Evolutionary conservation across 768 basidiomycete genomes (phyloP), one percentile per base, ranked within the genome.

Genomic region (Rhizopogon salebrosus): DNA sequence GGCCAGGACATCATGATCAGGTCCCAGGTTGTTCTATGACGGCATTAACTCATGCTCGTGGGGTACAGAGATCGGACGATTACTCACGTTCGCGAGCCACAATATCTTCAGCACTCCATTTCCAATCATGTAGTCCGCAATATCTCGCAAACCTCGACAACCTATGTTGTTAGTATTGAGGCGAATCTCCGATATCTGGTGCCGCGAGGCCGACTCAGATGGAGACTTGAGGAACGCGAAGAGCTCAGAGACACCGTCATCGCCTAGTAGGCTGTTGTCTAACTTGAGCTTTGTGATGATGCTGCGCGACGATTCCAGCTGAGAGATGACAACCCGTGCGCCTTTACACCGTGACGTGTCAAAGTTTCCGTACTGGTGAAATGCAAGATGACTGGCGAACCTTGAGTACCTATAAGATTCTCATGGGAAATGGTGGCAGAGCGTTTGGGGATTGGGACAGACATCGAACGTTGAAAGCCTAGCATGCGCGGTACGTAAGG

Each of bases 81-180:
- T 18, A 70, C 81, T 60, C 57, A 86, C 85, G 61, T 79, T 75
- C 59, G 80, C 77, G 9, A 87, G 63, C 60, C 77, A 77, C 27
- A 87, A 58, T 45, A 65, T 68, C 53, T 64, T 73, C 49, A 87
- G 60, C 9, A 62, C 45, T 3, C 60, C 60, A 57, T 82, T 85
- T 16, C 70, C 71, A 43, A 70, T 63, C 34, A 87, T 52, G 61
- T 82, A 86, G 31, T 72, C 65, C 13, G 76, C 64, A 49, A 87
- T 77, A 3, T 77, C 75, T 37, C 70, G 60, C 16, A 87, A 65
- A 0, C 83, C 83, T 38, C 62, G 61, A 60, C 83, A 75, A 14
- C 83, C 78, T 46, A 87, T 78, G 2, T 61, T 55, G 57, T 80
- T 82, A 4, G 74, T 68, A 49, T 82, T 84, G 49, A 87, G 68